Conservation (phyloP, 78 protist genomes). For the Planoprotostelium fungivorum region DNA sequence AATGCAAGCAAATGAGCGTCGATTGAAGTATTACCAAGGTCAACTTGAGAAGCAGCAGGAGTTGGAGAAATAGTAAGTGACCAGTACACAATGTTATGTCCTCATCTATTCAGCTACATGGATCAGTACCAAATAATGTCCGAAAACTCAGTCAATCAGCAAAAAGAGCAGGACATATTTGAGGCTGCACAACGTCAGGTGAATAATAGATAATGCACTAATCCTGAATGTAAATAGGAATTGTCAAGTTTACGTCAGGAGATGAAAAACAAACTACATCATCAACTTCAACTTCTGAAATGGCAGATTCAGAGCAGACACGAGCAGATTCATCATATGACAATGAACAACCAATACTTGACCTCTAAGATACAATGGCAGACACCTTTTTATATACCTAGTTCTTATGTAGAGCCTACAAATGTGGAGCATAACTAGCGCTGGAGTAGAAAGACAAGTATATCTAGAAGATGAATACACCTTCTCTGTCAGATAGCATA, state of each 20-base stretch:
- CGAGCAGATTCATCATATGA: not conserved
- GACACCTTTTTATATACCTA: not conserved
- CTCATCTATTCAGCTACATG: not conserved
- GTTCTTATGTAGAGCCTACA: not conserved
- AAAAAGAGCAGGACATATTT: not conserved
- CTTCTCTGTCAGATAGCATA: too few relatives aligned
- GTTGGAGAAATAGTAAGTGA: not conserved
- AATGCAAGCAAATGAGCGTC: not conserved
- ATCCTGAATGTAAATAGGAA: not conserved
- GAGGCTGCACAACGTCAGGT: not conserved
- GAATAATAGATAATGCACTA: not conserved
- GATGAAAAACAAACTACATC: not conserved
- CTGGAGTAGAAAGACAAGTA: too few relatives aligned
- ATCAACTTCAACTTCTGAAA: not conserved
- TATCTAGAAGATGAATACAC: too few relatives aligned
- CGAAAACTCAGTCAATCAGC: not conserved
- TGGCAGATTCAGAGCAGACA: not conserved
- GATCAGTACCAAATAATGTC: not conserved
- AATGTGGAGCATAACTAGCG: not conserved
- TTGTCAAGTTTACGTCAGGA: not conserved
- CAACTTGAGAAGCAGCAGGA: not conserved
- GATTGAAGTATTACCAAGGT: not conserved
- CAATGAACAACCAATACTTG: not conserved
- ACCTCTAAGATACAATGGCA: not conserved
- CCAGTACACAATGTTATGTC: not conserved